Evolutionary conservation across 2,329 filamentous ascomycete species (phyloP), one percentile per base, ranked within the genome.

Genomic region (Arthrobotrys sphaeroides): DNA sequence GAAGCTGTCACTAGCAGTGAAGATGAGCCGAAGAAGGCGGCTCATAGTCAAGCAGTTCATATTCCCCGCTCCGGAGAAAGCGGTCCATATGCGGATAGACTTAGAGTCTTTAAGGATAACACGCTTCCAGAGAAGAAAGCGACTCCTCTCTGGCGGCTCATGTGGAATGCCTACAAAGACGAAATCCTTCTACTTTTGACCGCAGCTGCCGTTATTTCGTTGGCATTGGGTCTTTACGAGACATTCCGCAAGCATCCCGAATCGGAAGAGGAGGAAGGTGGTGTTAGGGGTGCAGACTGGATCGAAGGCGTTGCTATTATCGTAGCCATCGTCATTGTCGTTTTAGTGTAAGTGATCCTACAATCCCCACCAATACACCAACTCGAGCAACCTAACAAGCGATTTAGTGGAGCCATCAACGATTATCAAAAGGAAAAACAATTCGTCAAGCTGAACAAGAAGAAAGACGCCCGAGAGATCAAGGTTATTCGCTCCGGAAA

Each of bases 281-380:
- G 57, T 18, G 64, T 75, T n/a, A 49, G 22, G 10, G 72, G 72
- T 49, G 88, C 92, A 1, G 91, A 93, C 80, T 94, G 91, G 91
- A 88, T 94, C 28, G 91, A 94, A 81, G 91, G 91, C 78, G 91
- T 93, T 22, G 91, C 91, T 75, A 93, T 94, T 77, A 90, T 93
- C 68, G 90, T 88, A n/a, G 91, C 91, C 73, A 92, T 94, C 79
- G 83, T 87, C 42, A 92, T 93, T 59, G 91, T 93, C 51, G 90
- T 93, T 13, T 82, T 91, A 38, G 91, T 93, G 72, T 75, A 60
- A 75, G 72, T 75, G 40, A 1, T 45, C 13, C 40, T 13, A 6
- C 4, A 7, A 31, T n/a, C 16, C 36, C 9, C 18, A 68, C 13
- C 16, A 0, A 7, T 12, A 18, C 55, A 45, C 33, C n/a, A 31